phyloP scores from a whole-genome alignment of 768 basidiomycete genomes.

The Butyriboletus loyo region DNA sequence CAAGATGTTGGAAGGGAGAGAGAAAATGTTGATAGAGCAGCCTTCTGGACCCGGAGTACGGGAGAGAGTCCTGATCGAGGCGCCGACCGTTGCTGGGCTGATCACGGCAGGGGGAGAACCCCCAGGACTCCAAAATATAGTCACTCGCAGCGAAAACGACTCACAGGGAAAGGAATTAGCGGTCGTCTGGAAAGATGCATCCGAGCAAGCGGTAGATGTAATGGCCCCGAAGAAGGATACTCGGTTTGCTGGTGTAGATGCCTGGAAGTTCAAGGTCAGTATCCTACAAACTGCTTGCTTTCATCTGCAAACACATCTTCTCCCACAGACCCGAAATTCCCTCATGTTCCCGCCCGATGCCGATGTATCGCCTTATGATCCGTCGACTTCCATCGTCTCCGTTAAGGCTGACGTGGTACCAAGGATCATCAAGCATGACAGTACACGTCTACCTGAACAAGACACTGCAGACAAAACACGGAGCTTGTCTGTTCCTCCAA shows the following conservation, averaged over 20 bases:
- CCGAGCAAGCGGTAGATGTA: constrained; percentile 52
- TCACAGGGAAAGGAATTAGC: constrained; percentile 22
- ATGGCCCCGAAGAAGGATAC: constrained; percentile 79
- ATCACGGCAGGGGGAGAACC: constrained; percentile 38
- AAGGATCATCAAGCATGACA: constrained; percentile 70
- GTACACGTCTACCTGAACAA: constrained; percentile 77
- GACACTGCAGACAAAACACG: constrained; percentile 48
- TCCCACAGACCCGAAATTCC: constrained; percentile 77
- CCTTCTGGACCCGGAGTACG: constrained; percentile 59
- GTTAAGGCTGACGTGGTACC: constrained; percentile 40
- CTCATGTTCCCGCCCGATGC: constrained; percentile 96
- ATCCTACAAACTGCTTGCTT: background rate
- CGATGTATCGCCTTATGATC: constrained; percentile 75
- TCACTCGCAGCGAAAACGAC: constrained; percentile 26
- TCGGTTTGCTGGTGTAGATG: constrained; percentile 69
- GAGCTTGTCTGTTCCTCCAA: constrained; percentile 63
- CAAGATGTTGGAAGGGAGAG: constrained; percentile 65
- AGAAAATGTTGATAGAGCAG: constrained; percentile 70
- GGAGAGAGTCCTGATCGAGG: constrained; percentile 65
- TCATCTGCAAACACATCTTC: background rate
- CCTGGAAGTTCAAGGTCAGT: constrained; percentile 77
- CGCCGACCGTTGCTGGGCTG: constrained; percentile 52
- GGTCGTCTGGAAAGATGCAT: constrained; percentile 22
- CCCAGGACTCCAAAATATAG: background rate
- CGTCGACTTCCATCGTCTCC: constrained; percentile 30